Conservation (phyloP, 768 basidiomycete species). For the Chalciporus sphaerocephalus region DNA sequence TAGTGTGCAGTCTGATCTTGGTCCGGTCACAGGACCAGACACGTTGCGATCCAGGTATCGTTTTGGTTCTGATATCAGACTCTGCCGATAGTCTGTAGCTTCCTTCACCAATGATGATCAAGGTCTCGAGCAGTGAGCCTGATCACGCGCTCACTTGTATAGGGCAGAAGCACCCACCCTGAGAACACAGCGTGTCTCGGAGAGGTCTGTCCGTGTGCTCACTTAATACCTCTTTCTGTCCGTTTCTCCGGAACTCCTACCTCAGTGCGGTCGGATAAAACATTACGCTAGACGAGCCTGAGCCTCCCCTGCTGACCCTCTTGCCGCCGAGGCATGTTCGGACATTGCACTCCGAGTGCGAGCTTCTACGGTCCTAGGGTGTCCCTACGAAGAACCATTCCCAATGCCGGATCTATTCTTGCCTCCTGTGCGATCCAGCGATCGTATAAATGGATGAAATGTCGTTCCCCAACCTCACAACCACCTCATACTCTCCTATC, state of each 20-base stretch:
- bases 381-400: not conserved
- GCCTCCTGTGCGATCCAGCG: not conserved
- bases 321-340: not conserved
- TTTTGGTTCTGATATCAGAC: too few relatives aligned
- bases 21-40: too few relatives aligned
- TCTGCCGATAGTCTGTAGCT: too few relatives aligned
- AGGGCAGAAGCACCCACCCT: constrained; percentile 1
- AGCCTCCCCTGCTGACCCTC: constrained; percentile 4
- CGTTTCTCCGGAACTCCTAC: not conserved
- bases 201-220: not conserved
- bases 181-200: constrained; percentile 1
- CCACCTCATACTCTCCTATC: too few relatives aligned
- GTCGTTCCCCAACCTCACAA: not conserved
- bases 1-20: too few relatives aligned
- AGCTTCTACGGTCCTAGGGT: not conserved
- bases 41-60: too few relatives aligned
- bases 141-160: not conserved
- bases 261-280: not conserved
- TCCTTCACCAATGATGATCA: not conserved
- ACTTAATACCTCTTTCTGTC: not conserved
- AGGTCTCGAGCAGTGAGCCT: not conserved
- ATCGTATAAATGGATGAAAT: constrained; percentile 15
- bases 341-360: not conserved
- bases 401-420: not conserved
- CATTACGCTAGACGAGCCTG: not conserved